phyloP scores from a whole-genome alignment of 805 yeast genomes.

The Schizosaccharomyces cryophilus region DNA sequence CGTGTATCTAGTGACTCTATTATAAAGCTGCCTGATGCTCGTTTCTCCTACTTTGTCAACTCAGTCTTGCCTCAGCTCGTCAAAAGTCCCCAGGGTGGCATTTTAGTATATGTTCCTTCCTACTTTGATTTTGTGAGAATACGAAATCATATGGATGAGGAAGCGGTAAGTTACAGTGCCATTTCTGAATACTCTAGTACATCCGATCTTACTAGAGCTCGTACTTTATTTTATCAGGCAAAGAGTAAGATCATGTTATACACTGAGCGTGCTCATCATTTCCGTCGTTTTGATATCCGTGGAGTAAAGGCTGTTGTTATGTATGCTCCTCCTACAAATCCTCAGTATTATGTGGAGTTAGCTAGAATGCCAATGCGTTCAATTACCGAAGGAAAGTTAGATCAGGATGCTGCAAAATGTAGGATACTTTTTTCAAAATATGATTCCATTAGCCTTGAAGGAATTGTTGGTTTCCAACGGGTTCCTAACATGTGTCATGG shows the following conservation, averaged over 20 bases:
- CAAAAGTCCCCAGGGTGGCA: slow-evolving; percentile 33
- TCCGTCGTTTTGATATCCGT: slow-evolving; percentile 55
- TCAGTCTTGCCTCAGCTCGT: slow-evolving; percentile 47
- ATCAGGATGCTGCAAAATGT: slow-evolving; percentile 27
- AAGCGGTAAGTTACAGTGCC: slow-evolving; percentile 20
- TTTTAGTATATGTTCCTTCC: slow-evolving; percentile 50
- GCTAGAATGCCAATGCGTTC: slow-evolving; percentile 35
- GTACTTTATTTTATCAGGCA: slow-evolving; percentile 43
- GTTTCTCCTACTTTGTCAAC: slow-evolving; percentile 60
- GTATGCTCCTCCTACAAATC: slow-evolving; percentile 69
- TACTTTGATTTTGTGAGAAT: slow-evolving; percentile 68
- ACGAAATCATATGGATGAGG: slow-evolving; percentile 41
- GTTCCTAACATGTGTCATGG: slow-evolving; percentile 49
- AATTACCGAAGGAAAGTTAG: slow-evolving; percentile 21
- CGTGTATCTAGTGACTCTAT: slow-evolving; percentile 25
- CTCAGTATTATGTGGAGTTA: slow-evolving; percentile 57
- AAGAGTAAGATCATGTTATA: slow-evolving; percentile 51
- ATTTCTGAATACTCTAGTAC: slow-evolving; percentile 45
- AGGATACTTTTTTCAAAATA: slow-evolving; percentile 49
- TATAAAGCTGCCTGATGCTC: slow-evolving; percentile 40
- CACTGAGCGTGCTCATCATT: slow-evolving; percentile 84
- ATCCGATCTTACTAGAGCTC: slow-evolving; percentile 41
- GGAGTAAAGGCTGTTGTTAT: slow-evolving; percentile 68
- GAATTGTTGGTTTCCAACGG: slow-evolving; percentile 57
- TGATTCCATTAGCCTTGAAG: slow-evolving; percentile 57